Evolutionary conservation across 305 asterid genomes (phyloP).

Genomic region (Fraxinus ornus): DNA sequence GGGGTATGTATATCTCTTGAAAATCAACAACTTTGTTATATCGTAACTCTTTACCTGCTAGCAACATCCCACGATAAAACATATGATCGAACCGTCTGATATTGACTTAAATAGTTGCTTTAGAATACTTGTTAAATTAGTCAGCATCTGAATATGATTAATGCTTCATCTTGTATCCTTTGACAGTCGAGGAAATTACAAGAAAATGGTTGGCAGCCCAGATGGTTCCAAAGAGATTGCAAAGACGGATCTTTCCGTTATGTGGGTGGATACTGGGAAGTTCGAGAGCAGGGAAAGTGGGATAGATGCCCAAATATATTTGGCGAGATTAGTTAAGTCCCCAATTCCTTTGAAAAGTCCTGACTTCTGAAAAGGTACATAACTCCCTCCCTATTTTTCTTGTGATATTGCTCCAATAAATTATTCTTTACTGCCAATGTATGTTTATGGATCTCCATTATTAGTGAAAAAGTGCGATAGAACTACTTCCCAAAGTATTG

Average conservation of each 20-base stretch:
- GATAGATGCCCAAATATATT: slow-evolving; percentile 73
- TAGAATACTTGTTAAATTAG: neutral
- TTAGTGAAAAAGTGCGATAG: neutral
- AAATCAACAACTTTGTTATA: neutral
- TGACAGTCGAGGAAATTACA: slow-evolving; percentile 85
- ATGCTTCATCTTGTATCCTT: neutral
- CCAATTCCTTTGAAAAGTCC: slow-evolving; percentile 41
- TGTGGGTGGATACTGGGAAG: slow-evolving; percentile 87
- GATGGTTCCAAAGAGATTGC: slow-evolving; percentile 70
- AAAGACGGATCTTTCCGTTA: slow-evolving; percentile 63
- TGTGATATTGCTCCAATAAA: neutral
- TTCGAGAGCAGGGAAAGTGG: slow-evolving; percentile 69
- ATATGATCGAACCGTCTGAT: neutral
- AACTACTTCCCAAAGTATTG: neutral
- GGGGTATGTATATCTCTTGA: neutral
- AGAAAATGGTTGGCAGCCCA: slow-evolving; percentile 91
- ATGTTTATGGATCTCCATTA: neutral
- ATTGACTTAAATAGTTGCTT: neutral
- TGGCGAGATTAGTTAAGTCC: slow-evolving; percentile 63
- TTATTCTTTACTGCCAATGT: neutral
- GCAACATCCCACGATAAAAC: neutral
- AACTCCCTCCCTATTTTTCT: neutral
- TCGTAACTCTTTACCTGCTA: neutral
- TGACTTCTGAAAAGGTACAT: slow-evolving; percentile 40
- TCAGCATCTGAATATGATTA: neutral